Evolutionary conservation across 2,329 filamentous ascomycete species (phyloP).

Genomic region (Penicillium sp.): DNA sequence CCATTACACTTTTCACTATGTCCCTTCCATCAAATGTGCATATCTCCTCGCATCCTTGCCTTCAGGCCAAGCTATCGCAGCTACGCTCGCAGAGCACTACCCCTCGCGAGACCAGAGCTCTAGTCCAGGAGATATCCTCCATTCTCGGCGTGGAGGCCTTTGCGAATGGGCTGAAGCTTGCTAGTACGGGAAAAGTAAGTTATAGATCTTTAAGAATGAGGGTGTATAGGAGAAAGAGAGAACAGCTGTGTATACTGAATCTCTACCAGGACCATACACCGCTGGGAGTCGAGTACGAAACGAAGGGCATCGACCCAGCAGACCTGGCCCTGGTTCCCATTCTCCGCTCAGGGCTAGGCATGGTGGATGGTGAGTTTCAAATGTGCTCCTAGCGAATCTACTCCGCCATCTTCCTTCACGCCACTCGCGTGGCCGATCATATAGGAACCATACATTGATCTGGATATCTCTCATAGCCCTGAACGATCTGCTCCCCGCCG

Average conservation of each 20-base stretch:
- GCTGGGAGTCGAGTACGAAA: constrained; percentile 75
- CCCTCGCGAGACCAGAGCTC: constrained; percentile 74
- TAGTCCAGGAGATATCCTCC: constrained; percentile 84
- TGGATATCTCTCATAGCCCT: constrained; percentile 60
- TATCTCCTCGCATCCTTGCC: constrained; percentile 82
- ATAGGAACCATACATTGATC: background rate
- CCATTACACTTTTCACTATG: constrained; percentile 24
- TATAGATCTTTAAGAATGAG: background rate
- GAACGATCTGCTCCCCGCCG: constrained; percentile 76
- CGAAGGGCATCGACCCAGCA: constrained; percentile 64
- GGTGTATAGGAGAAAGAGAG: background rate
- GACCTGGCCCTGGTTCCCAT: constrained; percentile 86
- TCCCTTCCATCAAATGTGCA: constrained; percentile 64
- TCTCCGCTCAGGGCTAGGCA: constrained; percentile 86
- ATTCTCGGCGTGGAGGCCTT: constrained; percentile 85
- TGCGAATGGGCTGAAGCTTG: constrained; percentile 62
- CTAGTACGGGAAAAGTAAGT: constrained; percentile 67
- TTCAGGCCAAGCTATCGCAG: constrained; percentile 86
- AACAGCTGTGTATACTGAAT: constrained; percentile 1
- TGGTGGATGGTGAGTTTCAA: constrained; percentile 72
- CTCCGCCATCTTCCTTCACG: too few species aligned
- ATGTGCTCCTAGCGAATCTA: too few species aligned
- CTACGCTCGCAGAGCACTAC: constrained; percentile 74
- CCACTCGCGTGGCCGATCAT: too few species aligned
- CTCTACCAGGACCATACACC: constrained; percentile 71